phyloP scores from a whole-genome alignment of 116 monocot genomes.

The Phalaenopsis hybrid region DNA sequence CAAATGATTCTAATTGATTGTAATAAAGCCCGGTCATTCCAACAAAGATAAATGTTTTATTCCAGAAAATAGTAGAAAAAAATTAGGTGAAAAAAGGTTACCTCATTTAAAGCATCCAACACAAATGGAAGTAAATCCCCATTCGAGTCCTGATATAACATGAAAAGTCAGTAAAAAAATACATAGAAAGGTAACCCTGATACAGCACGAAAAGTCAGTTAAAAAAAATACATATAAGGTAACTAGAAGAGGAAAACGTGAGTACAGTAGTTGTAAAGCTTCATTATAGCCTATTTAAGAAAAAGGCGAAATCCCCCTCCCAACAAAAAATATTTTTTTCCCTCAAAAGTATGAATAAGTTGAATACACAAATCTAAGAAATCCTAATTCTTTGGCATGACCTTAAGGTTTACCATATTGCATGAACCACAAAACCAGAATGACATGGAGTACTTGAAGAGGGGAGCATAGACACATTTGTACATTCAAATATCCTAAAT shows the following conservation, averaged over 20 bases:
- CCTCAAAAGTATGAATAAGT: neutral
- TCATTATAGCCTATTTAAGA: neutral
- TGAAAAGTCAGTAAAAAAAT: neutral
- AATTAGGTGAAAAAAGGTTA: slow-evolving; percentile 14
- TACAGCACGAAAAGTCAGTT: no score
- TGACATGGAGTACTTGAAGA: neutral
- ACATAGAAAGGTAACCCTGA: neutral
- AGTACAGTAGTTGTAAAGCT: neutral
- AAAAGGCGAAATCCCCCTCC: no score
- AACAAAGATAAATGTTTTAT: neutral
- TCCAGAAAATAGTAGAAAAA: neutral
- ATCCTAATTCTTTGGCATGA: neutral
- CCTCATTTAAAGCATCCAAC: slow-evolving; percentile 96
- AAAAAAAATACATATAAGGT: no score
- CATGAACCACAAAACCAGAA: neutral
- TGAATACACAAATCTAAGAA: neutral
- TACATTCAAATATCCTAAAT: neutral
- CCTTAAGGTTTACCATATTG: neutral
- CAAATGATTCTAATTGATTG: slow-evolving; percentile 1
- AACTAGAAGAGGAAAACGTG: neutral
- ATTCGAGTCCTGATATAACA: slow-evolving; percentile 66
- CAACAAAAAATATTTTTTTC: no score
- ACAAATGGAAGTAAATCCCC: slow-evolving; percentile 87
- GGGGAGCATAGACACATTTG: neutral
- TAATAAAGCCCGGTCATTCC: neutral